Evolutionary conservation across 106 monocot genomes (phyloP), one percentile per base, ranked within the genome.

Genomic region (Xerophyta viscosa): DNA sequence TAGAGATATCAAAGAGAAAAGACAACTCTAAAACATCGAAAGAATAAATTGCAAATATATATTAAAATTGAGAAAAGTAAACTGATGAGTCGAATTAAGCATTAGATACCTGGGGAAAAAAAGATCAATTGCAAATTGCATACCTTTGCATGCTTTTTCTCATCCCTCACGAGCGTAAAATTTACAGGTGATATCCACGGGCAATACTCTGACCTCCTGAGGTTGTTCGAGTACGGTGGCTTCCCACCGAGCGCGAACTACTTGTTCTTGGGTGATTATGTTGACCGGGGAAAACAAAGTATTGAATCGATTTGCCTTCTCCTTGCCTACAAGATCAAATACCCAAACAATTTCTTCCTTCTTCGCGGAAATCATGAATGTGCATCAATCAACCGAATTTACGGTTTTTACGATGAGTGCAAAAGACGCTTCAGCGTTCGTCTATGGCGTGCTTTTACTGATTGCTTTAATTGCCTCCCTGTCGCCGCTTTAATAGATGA

Each of bases 321-420:
- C 31, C 64, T 76, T n/a, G 58, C 69, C 17, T 76, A 76, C 69
- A 76, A 70, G 42, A 69, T 76, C 58, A 69, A 69, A 24, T 76
- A 52, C 54, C 76, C 76, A 1, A 64, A 64, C 58, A 76, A 76
- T 37, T 49, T 76, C 76, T 69, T 69, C 60, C 69, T 76, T 18
- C 69, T 76, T 11, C 51, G 76, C 0, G 75, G 75, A 0, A 75
- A 75, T 63, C 75, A 75, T 20, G 76, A 76, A 29, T 76, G 76
- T 31, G 76, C 76, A 0, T 76, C 76, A 20, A 76, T 76, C 50
- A 76, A 76, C 47, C 69, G 76, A 14, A 70, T 77, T 42, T 77
- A 77, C 12, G 77, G 77, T 31, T 77, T 77, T 60, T 77, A 77
- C 44, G 77, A 77, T 31, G 76, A 76, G 26, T 76, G 76, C 64